These are phyloP conservation scores for Xylariales sp. DNA, from an alignment of 2,329 filamentous ascomycete genomes.

Conservation along the genomic window DNA sequence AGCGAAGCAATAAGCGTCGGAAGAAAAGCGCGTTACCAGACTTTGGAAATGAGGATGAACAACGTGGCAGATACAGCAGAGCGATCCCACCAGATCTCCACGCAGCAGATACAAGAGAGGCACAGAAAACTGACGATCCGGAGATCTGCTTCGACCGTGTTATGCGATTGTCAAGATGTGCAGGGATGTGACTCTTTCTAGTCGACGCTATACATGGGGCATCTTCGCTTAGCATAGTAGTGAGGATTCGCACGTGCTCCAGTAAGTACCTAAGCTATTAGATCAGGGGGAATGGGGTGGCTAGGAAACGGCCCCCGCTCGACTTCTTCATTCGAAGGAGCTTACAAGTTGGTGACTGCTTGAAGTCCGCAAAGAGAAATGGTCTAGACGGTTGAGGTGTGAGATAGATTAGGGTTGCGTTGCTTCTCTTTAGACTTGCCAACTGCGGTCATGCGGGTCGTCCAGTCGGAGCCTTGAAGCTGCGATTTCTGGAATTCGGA, in stretches of 20 bases:
- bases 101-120: conserved; percentile 3
- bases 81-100: too few relatives aligned
- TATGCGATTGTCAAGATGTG: conserved; percentile 8
- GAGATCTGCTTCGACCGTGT: conserved; percentile 7
- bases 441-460: too few relatives aligned
- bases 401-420: neutral
- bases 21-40: neutral
- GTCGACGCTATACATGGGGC: neutral
- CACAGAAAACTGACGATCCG: conserved; percentile 8
- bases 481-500: too few relatives aligned
- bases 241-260: too few relatives aligned
- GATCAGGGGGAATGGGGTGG: too few relatives aligned
- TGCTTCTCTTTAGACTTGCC: neutral
- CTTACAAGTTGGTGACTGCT: too few relatives aligned
- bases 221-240: neutral
- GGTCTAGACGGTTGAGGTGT: neutral
- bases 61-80: too few relatives aligned
- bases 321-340: too few relatives aligned
- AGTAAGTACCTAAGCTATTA: too few relatives aligned
- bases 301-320: too few relatives aligned
- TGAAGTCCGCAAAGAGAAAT: neutral
- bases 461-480: too few relatives aligned
- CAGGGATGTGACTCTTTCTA: conserved; percentile 3
- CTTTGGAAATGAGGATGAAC: conserved; percentile 8
- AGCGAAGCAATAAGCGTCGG: neutral